phyloP scores from a whole-genome alignment of 805 yeast genomes.

The Candida taoyuanica region DNA sequence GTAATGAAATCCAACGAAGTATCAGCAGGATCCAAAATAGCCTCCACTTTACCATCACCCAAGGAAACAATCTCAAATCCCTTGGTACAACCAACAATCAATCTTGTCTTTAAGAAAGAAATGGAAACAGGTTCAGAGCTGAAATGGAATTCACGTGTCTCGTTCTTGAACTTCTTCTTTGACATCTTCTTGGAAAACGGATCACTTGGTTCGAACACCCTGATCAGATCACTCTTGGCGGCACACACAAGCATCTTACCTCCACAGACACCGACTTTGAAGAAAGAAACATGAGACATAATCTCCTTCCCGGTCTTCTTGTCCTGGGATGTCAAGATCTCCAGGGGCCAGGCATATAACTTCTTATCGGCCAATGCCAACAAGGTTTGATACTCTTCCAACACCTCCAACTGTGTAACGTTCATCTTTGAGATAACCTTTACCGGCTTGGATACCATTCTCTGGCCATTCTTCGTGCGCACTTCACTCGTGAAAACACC shows the following conservation, averaged over 20 bases:
- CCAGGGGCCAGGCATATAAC: slow-evolving; percentile 73
- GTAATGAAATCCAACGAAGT: slow-evolving; percentile 93
- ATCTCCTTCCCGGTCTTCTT: slow-evolving; percentile 69
- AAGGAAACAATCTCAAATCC: slow-evolving; percentile 94
- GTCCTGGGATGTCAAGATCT: slow-evolving; percentile 48
- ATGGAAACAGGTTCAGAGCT: slow-evolving; percentile 88
- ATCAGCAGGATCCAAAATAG: slow-evolving; percentile 95
- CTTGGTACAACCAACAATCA: slow-evolving; percentile 93
- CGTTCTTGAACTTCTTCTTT: slow-evolving; percentile 66
- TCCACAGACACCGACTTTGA: slow-evolving; percentile 88
- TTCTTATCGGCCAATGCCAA: slow-evolving; percentile 79
- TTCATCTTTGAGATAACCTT: slow-evolving; percentile 69
- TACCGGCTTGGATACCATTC: slow-evolving; percentile 65
- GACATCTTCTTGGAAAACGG: slow-evolving; percentile 56
- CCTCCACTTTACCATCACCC: slow-evolving; percentile 79
- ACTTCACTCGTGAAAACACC: slow-evolving; percentile 85
- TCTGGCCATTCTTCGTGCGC: slow-evolving; percentile 39
- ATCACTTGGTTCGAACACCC: slow-evolving; percentile 86
- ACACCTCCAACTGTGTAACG: slow-evolving; percentile 83
- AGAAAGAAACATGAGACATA: slow-evolving; percentile 82
- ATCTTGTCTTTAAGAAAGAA: slow-evolving; percentile 79
- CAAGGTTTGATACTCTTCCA: slow-evolving; percentile 85
- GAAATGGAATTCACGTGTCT: slow-evolving; percentile 71
- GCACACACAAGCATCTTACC: slow-evolving; percentile 88
- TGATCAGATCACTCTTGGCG: slow-evolving; percentile 75